Conservation (phyloP, 495 filamentous ascomycete genomes). For the Evansstolkia leycettana region DNA sequence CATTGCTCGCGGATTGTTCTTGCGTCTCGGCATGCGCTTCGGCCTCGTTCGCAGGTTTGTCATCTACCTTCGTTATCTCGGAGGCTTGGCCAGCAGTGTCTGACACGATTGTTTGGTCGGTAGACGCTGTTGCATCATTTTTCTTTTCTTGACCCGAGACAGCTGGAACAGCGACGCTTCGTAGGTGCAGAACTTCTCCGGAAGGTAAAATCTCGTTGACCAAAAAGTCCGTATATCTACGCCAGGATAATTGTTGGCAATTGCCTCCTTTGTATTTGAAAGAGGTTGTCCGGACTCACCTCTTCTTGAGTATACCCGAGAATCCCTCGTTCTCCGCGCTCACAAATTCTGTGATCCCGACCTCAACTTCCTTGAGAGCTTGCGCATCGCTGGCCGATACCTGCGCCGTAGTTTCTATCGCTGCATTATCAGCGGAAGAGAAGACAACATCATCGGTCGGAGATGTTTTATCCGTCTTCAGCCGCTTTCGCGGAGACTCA, state of each 20-base stretch:
- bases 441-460: no score
- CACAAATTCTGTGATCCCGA: conserved; percentile 46
- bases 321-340: conserved; percentile 37
- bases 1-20: conserved; percentile 4
- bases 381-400: conserved; percentile 5
- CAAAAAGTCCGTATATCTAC: conserved; percentile 86
- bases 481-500: conserved; percentile 32
- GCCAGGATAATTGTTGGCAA: conserved; percentile 3
- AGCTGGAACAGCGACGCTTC: conserved; percentile 24
- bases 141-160: conserved; percentile 4
- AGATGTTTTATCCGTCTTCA: no score
- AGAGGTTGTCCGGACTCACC: conserved; percentile 22
- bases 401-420: no score
- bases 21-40: not conserved
- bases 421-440: no score
- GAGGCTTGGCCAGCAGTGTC: not conserved
- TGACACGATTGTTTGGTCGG: conserved; percentile 1
- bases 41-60: conserved; percentile 1
- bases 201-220: conserved; percentile 81
- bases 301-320: conserved; percentile 44
- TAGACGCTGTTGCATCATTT: no score
- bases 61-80: not conserved
- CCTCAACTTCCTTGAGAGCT: conserved; percentile 32
- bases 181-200: conserved; percentile 69
- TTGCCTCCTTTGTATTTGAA: conserved; percentile 1